Base-by-base conservation (phyloP, 176 grass and related monocot species). In the Triticum urartu region DNA sequence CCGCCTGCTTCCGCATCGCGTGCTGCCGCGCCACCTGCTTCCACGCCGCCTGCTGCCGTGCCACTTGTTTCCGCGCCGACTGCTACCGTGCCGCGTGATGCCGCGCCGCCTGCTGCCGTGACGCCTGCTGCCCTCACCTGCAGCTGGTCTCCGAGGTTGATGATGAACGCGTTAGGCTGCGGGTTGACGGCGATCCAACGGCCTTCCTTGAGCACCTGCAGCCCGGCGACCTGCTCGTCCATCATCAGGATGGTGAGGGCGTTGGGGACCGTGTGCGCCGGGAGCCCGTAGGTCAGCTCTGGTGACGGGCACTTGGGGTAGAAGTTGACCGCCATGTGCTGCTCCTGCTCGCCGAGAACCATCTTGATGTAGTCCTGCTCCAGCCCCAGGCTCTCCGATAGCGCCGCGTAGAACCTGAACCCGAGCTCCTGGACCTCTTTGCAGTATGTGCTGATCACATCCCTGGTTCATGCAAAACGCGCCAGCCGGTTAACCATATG, bases 281-380 rank as follows among this genome's bases (percentile, higher is more conserved):
- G 93, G 9, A 98, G 86, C 1, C 95, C 95, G 13, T 83, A 95
- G 0, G 95, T 98, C 22, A 98, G 91, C 75, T 95, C 93, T 1
- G 95, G 95, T 68, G 89, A 86, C 38, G 95, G 93, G 88, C 95
- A 98, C 89, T 87, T 79, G 0, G 95, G 93, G 86, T 98, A 98
- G 83, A 89, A 98, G 78, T 98, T 98, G 15, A 98, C 86, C 11
- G 92, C 91, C 88, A 95, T 95, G 61, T 95, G 93, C 75, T 98
- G 96, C 72, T 98, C 96, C 79, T 95, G 92, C 78, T 95, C 88
- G 6, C 89, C 96, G 1, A 95, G 87, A 22, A 80, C 76, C 60
- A 75, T 85, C 80, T 83, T 78, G 9, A 94, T 76, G 78, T 91
- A 78, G 0, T 82, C 91, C 1, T 56, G 66, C 3, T 95, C 84